Conservation (phyloP, 805 yeast genomes). For the Lipomyces yamanashiensis region DNA sequence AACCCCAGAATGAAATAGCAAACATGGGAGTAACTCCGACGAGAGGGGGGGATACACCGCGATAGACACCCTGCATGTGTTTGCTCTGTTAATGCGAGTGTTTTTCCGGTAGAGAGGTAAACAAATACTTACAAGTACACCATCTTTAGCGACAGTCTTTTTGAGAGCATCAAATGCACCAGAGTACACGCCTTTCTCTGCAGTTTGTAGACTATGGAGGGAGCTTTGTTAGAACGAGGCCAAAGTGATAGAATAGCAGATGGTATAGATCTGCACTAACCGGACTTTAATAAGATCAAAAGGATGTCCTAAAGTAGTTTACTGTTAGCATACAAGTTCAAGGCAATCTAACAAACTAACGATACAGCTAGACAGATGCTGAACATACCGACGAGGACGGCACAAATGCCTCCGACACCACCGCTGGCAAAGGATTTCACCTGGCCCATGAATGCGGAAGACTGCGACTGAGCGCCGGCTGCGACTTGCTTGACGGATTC, state of each 20-base stretch:
- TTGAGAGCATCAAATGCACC: slow-evolving; percentile 70
- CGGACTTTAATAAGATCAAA: slow-evolving; percentile 87
- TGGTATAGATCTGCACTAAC: slow-evolving; percentile 3
- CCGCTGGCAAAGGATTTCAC: slow-evolving; percentile 88
- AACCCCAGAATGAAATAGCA: slow-evolving; percentile 98
- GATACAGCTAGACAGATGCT: neutral
- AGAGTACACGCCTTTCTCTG: slow-evolving; percentile 60
- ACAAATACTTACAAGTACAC: slow-evolving; percentile 49
- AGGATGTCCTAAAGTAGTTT: slow-evolving; percentile 60
- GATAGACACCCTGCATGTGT: slow-evolving; percentile 65
- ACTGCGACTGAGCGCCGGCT: slow-evolving; percentile 5
- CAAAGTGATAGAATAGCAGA: neutral
- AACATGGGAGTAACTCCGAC: slow-evolving; percentile 98
- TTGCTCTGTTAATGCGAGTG: neutral
- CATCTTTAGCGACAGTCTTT: slow-evolving; percentile 72
- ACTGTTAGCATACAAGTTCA: neutral
- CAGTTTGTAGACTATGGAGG: slow-evolving; percentile 69
- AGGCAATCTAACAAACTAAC: neutral
- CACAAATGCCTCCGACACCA: slow-evolving; percentile 96
- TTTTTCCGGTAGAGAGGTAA: neutral
- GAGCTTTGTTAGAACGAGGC: neutral
- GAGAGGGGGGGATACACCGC: slow-evolving; percentile 93
- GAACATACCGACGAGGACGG: slow-evolving; percentile 76
- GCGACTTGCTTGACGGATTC: slow-evolving; percentile 19
- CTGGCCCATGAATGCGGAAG: slow-evolving; percentile 62